Conservation (phyloP, 768 basidiomycete genomes). For the Leccinum aurantiacum region DNA sequence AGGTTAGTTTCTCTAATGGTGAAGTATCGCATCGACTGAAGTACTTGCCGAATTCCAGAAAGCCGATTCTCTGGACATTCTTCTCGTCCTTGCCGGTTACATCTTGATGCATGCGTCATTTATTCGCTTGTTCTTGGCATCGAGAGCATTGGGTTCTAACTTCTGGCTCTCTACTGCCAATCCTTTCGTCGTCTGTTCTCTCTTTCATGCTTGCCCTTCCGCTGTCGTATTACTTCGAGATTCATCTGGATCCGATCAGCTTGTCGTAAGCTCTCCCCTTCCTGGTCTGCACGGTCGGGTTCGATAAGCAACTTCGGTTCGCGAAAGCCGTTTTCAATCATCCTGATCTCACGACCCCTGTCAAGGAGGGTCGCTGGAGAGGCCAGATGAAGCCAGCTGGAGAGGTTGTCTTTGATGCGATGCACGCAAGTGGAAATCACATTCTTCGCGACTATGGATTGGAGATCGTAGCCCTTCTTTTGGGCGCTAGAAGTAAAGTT, state of each 20-base stretch:
- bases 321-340: slow-evolving; percentile 88
- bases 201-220: slow-evolving; percentile 86
- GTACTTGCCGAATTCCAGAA: slow-evolving; percentile 47
- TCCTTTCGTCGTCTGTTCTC: slow-evolving; percentile 77
- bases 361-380: slow-evolving; percentile 38
- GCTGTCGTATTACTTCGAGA: slow-evolving; percentile 68
- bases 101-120: slow-evolving; percentile 96
- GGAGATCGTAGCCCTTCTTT: slow-evolving; percentile 84
- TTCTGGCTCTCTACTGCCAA: slow-evolving; percentile 68
- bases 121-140: slow-evolving; percentile 84
- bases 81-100: slow-evolving; percentile 92
- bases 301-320: slow-evolving; percentile 94
- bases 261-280: slow-evolving; percentile 96
- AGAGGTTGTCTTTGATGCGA: slow-evolving; percentile 81
- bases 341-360: slow-evolving; percentile 52
- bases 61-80: slow-evolving; percentile 94
- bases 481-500: slow-evolving; percentile 67
- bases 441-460: slow-evolving; percentile 93
- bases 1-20: slow-evolving; percentile 44
- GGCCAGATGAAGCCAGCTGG: slow-evolving; percentile 71
- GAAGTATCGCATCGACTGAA: slow-evolving; percentile 3
- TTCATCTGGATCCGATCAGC: slow-evolving; percentile 89
- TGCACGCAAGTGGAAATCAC: slow-evolving; percentile 75
- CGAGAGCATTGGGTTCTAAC: slow-evolving; percentile 78
- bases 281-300: slow-evolving; percentile 96